These are phyloP conservation scores for Aspergillus wentii DNA, from an alignment of 495 filamentous ascomycete genomes.

Conservation along the genomic window DNA sequence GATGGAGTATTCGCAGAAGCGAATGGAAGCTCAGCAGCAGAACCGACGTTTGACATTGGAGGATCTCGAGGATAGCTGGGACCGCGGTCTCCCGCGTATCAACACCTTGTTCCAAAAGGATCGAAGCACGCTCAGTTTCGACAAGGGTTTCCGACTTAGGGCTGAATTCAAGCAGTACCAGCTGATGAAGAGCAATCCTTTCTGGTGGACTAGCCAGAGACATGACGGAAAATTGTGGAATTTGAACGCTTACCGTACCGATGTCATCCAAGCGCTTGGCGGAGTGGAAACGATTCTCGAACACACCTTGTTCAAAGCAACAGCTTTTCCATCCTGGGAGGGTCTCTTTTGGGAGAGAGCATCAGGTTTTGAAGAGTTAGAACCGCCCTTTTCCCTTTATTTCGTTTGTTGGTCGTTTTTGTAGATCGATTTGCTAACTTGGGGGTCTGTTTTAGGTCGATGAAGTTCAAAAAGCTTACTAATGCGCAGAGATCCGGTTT, in stretches of 20 bases:
- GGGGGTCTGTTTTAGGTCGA: too few relatives aligned
- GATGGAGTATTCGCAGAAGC: constrained; percentile 99
- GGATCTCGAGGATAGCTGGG: constrained; percentile 98
- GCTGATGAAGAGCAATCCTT: constrained; percentile 98
- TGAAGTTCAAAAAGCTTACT: constrained; percentile 99
- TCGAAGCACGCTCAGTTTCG: constrained; percentile 93
- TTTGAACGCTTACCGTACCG: constrained; percentile 93
- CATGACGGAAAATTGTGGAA: constrained; percentile 99
- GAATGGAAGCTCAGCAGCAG: constrained; percentile 94
- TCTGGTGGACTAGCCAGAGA: constrained; percentile 98
- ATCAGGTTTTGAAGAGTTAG: constrained; percentile 64
- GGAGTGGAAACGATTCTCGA: constrained; percentile 99
- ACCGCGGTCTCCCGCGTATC: constrained; percentile 95
- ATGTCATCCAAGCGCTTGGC: constrained; percentile 96
- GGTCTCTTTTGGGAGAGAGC: constrained; percentile 98
- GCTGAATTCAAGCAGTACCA: constrained; percentile 99
- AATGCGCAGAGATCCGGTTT: constrained; percentile 98
- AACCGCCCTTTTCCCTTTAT: too few relatives aligned
- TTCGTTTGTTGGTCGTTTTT: too few relatives aligned
- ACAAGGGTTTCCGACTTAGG: constrained; percentile 95
- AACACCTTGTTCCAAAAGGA: constrained; percentile 99
- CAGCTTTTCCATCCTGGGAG: constrained; percentile 98
- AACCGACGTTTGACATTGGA: constrained; percentile 93
- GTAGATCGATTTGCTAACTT: too few relatives aligned
- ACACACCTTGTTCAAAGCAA: constrained; percentile 97